phyloP scores from a whole-genome alignment of 1,284 basidiomycete genomes.

The Tylopilus sp. region DNA sequence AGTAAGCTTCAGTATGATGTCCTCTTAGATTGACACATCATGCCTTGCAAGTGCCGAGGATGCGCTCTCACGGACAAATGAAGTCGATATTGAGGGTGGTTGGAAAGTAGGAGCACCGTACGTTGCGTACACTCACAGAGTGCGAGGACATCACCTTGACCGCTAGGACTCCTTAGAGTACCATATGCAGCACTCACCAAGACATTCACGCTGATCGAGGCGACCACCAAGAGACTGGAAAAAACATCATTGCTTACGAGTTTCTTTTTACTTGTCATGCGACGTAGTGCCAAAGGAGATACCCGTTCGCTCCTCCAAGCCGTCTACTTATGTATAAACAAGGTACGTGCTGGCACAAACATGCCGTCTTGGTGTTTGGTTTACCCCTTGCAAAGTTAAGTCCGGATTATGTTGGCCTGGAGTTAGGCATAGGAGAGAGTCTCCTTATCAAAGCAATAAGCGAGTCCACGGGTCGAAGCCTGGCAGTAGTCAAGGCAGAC shows the following conservation, averaged over 20 bases:
- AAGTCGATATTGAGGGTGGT: constrained; percentile 79
- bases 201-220: constrained; percentile 88
- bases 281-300: constrained; percentile 73
- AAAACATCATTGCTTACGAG: constrained; percentile 88
- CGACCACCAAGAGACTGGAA: constrained; percentile 94
- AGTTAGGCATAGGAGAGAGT: constrained; percentile 96
- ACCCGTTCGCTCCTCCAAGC: constrained; percentile 75
- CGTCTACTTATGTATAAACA: constrained; percentile 96
- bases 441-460: constrained; percentile 94
- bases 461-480: constrained; percentile 88
- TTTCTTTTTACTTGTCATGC: constrained; percentile 88
- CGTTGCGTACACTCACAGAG: constrained; percentile 33
- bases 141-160: not conserved
- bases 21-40: constrained; percentile 1
- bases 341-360: constrained; percentile 51
- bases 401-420: constrained; percentile 94
- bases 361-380: not conserved
- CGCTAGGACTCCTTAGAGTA: constrained; percentile 52
- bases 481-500: constrained; percentile 85
- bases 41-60: constrained; percentile 61
- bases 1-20: constrained; percentile 41
- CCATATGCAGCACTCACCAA: constrained; percentile 92
- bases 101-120: constrained; percentile 89
- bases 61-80: constrained; percentile 58
- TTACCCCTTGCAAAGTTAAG: constrained; percentile 59